Evolutionary conservation across 2,329 filamentous ascomycete species (phyloP).

Genomic region (Chalara sp.): DNA sequence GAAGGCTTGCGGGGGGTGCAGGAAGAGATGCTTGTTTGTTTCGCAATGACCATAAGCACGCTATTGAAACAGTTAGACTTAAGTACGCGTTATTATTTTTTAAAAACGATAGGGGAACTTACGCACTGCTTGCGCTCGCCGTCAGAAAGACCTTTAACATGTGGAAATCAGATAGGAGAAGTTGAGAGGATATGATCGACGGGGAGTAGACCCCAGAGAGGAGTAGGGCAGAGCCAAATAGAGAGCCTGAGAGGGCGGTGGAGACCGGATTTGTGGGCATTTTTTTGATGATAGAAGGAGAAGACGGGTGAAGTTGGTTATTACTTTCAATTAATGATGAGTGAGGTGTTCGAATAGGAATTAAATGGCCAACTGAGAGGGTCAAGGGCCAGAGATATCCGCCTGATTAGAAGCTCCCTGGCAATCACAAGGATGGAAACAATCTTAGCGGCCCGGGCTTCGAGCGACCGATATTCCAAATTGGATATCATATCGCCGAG

Average conservation of each 20-base stretch:
- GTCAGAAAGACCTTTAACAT: conserved; percentile 58
- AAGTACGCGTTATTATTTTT: neutral
- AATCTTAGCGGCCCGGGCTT: too few species aligned
- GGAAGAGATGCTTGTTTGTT: conserved; percentile 32
- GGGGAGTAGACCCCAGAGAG: conserved; percentile 53
- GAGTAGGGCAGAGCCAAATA: conserved; percentile 55
- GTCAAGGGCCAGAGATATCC: too few species aligned
- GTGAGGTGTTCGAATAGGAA: too few species aligned
- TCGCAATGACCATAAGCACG: conserved; percentile 38
- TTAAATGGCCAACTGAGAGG: too few species aligned
- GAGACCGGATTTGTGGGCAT: neutral
- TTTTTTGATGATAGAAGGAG: neutral
- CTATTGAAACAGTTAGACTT: conserved; percentile 22
- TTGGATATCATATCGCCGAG: too few species aligned
- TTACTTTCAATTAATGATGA: too few species aligned
- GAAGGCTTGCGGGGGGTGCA: conserved; percentile 42
- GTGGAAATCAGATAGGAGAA: conserved; percentile 52
- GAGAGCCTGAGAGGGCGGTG: conserved; percentile 38
- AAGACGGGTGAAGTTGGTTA: too few species aligned
- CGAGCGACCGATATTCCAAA: too few species aligned
- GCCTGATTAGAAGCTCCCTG: too few species aligned
- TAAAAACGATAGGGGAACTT: conserved; percentile 24
- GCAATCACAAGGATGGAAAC: too few species aligned
- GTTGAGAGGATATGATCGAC: conserved; percentile 49
- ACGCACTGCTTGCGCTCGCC: conserved; percentile 54